These are phyloP conservation scores for Neonectria magnoliae DNA, from an alignment of 2,329 filamentous ascomycete genomes.

Conservation along the genomic window DNA sequence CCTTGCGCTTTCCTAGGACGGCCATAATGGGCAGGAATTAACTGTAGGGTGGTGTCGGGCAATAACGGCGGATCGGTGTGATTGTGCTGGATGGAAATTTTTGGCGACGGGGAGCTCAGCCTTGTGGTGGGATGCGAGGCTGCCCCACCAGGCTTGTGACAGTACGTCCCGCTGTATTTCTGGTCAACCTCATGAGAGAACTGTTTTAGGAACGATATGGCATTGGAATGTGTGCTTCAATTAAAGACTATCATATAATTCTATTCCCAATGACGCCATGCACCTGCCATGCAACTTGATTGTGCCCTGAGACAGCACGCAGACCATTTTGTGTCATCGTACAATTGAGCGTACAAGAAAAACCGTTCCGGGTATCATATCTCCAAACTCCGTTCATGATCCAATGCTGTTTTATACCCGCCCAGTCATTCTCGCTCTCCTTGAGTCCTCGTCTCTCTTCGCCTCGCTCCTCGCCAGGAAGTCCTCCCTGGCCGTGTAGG, in stretches of 20 bases:
- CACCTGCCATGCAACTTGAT: background rate
- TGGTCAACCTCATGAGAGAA: background rate
- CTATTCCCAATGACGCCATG: background rate
- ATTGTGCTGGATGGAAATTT: conserved; percentile 27
- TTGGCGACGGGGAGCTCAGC: conserved; percentile 35
- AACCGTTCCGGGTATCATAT: conserved; percentile 41
- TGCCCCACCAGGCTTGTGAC: conserved; percentile 35
- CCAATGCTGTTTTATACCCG: conserved; percentile 37
- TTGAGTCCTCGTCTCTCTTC: conserved; percentile 68
- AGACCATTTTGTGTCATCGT: background rate
- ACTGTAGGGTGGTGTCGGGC: conserved; percentile 10
- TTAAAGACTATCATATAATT: background rate
- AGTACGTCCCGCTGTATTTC: background rate
- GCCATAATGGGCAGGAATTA: conserved; percentile 48
- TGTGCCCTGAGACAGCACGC: background rate
- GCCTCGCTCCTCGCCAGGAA: conserved; percentile 73
- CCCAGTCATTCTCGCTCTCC: conserved; percentile 61
- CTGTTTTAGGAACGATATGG: background rate
- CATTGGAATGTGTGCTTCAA: background rate
- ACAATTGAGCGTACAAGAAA: background rate
- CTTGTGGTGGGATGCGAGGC: conserved; percentile 37
- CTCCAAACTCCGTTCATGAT: conserved; percentile 26
- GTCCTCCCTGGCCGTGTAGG: conserved; percentile 69
- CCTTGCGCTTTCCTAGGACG: conserved; percentile 62
- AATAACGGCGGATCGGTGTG: conserved; percentile 8